Evolutionary conservation across 2,329 filamentous ascomycete species (phyloP), one percentile per base, ranked within the genome.

Genomic region (Claviceps digitariae): DNA sequence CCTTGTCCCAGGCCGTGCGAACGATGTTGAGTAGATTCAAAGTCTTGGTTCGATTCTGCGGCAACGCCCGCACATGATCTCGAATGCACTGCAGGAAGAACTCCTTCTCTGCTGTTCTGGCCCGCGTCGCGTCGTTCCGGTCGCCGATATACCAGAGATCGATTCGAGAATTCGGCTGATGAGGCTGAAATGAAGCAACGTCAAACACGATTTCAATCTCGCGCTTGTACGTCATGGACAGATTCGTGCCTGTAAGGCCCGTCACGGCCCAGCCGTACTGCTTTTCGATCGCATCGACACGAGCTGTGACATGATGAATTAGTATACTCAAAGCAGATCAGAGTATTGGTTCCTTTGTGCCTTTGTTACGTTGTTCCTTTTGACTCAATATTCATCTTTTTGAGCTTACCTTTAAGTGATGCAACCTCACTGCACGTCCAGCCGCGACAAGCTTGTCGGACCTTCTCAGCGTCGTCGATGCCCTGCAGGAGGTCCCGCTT

Each of bases 381-480:
- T n/a, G n/a, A n/a, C n/a, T n/a, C n/a, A n/a, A n/a, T n/a, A n/a
- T n/a, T n/a, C n/a, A n/a, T n/a, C 27, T 29, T 29, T 5, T 29
- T 5, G 25, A 36, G 47, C 63, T 31, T 75, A 87, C 86, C 79
- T 77, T 90, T 90, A n/a, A 95, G 74, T 41, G 74, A 72, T 57
- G 78, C 78, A 57, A 97, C 87, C 68, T 97, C 93, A 29, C 78
- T 83, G 51, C 84, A 81, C 54, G 84, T 91, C 84, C 90, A 96
- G 41, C 91, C 90, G 52, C 90, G 82, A 65, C 86, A 95, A 62
- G 95, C 87, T 65, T 96, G 90, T 57, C 87, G 81, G 27, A 94
- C 75, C 58, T 82, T 83, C 66, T 96, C 90, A 0, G 90, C 87
- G 61, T 89, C 84, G 55, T 81, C 78, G 54, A 95, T 96, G 48